These are phyloP conservation scores for Trifolium fragiferum DNA, from an alignment of 306 rosid genomes.

Conservation along the genomic window DNA sequence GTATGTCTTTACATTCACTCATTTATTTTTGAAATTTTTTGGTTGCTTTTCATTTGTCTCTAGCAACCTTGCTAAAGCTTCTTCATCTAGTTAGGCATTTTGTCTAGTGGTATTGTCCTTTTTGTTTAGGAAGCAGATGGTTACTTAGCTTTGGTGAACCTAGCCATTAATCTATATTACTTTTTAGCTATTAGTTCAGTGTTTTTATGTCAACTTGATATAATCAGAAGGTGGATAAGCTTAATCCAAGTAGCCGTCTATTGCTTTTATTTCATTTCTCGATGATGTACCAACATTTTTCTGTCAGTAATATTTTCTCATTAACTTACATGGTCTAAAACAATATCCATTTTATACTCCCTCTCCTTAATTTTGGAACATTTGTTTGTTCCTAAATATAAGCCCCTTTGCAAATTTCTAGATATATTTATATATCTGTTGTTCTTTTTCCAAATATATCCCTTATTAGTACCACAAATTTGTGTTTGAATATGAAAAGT, in stretches of 20 bases:
- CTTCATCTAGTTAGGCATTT: conserved; percentile 1
- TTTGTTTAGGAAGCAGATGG: conserved; percentile 29
- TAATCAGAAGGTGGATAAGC: conserved; percentile 13
- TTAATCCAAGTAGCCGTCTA: conserved; percentile 8
- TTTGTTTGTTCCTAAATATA: background rate
- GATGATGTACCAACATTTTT: background rate
- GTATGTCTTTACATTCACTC: conserved; percentile 47
- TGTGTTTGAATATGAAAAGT: background rate
- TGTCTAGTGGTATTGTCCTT: background rate
- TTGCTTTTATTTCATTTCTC: conserved; percentile 19
- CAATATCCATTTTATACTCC: conserved; percentile 7
- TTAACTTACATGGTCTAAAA: conserved; percentile 6
- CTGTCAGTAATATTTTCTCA: background rate
- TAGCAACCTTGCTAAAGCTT: background rate
- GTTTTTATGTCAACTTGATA: conserved; percentile 27
- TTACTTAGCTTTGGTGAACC: conserved; percentile 36
- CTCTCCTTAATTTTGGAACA: background rate
- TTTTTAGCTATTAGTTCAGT: conserved; percentile 2
- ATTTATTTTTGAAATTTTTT: background rate
- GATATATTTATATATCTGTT: background rate
- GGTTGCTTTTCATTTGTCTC: conserved; percentile 20
- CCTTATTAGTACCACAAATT: background rate
- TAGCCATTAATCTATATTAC: conserved; percentile 16
- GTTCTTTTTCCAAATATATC: background rate
- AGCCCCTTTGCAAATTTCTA: background rate